phyloP scores from a whole-genome alignment of 1,284 basidiomycete genomes.

The Tilletia caries region DNA sequence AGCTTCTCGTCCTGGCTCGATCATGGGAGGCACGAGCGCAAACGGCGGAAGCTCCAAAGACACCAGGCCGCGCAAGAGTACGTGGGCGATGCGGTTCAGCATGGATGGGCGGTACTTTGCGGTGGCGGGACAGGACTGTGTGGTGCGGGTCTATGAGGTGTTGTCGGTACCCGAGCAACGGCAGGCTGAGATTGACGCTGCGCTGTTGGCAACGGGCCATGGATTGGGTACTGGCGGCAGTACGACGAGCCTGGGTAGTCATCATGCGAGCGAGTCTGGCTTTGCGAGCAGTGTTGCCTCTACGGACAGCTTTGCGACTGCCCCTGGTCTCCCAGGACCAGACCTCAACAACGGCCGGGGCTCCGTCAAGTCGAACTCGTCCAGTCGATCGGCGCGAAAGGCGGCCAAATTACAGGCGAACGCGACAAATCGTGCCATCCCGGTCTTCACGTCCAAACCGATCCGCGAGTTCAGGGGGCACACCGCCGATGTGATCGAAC shows the following conservation, averaged over 20 bases:
- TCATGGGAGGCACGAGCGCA: background rate
- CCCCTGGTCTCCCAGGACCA: background rate
- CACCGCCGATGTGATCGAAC: slow-evolving; percentile 52
- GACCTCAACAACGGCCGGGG: background rate
- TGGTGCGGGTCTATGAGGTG: slow-evolving; percentile 47
- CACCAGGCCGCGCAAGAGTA: slow-evolving; percentile 37
- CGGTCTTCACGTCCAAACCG: slow-evolving; percentile 40
- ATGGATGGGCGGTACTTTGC: slow-evolving; percentile 52
- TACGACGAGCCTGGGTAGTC: slow-evolving; percentile 20
- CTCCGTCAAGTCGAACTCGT: background rate
- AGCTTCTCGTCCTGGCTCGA: slow-evolving; percentile 8
- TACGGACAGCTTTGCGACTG: background rate
- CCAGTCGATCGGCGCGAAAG: background rate
- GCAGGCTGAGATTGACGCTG: slow-evolving; percentile 21
- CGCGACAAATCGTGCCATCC: slow-evolving; percentile 16
- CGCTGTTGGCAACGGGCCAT: slow-evolving; percentile 6
- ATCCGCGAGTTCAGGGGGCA: slow-evolving; percentile 50
- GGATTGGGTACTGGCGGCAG: background rate
- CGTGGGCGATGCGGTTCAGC: slow-evolving; percentile 52
- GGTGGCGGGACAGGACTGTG: slow-evolving; percentile 51
- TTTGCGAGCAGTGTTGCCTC: background rate
- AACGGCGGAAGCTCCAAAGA: background rate
- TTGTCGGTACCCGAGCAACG: slow-evolving; percentile 26
- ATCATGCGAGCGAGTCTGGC: background rate
- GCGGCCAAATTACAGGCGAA: background rate